Evolutionary conservation across 2,329 filamentous ascomycete species (phyloP).

Genomic region (Aureobasidium sp.): DNA sequence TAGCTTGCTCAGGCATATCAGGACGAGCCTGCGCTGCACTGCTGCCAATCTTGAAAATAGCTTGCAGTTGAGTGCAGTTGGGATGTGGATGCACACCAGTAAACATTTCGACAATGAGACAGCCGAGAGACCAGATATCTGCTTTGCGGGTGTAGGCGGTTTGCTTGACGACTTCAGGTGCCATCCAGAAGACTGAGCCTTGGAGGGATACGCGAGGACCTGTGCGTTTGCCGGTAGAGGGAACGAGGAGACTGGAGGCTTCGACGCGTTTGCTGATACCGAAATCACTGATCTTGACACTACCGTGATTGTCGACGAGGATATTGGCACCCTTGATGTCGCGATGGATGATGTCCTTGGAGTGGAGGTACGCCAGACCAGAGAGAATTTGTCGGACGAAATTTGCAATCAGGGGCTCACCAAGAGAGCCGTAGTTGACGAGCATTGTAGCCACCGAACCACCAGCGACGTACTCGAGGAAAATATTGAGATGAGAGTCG

Average conservation of each 20-base stretch:
- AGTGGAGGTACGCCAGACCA: constrained; percentile 87
- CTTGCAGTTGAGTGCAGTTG: constrained; percentile 92
- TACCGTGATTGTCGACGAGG: constrained; percentile 96
- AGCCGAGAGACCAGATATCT: constrained; percentile 97
- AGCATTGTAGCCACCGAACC: constrained; percentile 98
- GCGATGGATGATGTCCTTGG: constrained; percentile 91
- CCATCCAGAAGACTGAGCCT: constrained; percentile 99
- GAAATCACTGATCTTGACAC: constrained; percentile 98
- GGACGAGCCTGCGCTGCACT: constrained; percentile 44
- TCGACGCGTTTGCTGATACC: constrained; percentile 98
- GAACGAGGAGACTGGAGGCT: constrained; percentile 45
- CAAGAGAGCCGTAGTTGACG: constrained; percentile 92
- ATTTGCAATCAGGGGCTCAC: constrained; percentile 87
- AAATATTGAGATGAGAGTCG: constrained; percentile 92
- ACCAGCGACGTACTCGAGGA: constrained; percentile 96
- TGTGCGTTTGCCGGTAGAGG: constrained; percentile 36
- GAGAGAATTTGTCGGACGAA: constrained; percentile 94
- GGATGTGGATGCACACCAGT: constrained; percentile 94
- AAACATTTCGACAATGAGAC: constrained; percentile 98
- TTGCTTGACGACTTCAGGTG: constrained; percentile 94
- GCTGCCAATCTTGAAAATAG: constrained; percentile 92
- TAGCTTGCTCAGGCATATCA: constrained; percentile 78
- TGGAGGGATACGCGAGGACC: constrained; percentile 71
- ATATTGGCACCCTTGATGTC: constrained; percentile 99
- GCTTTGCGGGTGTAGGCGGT: constrained; percentile 97